Percentiles rank a stretch among this genome's conserved stretches.
phyloP scores from a whole-genome alignment of 2,329 filamentous ascomycete species.

The Byssothecium circinans region DNA sequence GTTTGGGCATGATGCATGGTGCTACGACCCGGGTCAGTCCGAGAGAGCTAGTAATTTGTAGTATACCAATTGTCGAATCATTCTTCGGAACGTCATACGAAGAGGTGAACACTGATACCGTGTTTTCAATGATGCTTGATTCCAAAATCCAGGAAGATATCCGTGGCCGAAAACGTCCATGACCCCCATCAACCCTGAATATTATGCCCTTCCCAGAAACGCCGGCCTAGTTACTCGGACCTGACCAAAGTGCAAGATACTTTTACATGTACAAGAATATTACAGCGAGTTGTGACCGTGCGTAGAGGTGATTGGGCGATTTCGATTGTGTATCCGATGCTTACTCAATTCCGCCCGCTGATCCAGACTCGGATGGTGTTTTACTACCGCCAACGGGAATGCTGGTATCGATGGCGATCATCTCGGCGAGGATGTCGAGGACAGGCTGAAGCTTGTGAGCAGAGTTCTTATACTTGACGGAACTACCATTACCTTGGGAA shows the following conservation, averaged over 20 bases:
- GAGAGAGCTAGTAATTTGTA: conserved; percentile 33
- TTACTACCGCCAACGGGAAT: conserved; percentile 46
- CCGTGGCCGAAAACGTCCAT: conserved; percentile 29
- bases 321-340: conserved; percentile 16
- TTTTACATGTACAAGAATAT: conserved; percentile 42
- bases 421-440: conserved; percentile 93
- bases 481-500: conserved; percentile 71
- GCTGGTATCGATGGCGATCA: conserved; percentile 88
- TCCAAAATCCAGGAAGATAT: background rate
- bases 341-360: conserved; percentile 39
- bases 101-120: background rate
- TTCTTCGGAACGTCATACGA: conserved; percentile 5
- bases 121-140: background rate
- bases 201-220: conserved; percentile 27
- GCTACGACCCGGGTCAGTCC: conserved; percentile 12
- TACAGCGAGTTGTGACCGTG: conserved; percentile 30
- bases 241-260: conserved; percentile 20
- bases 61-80: conserved; percentile 30
- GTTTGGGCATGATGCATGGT: conserved; percentile 31
- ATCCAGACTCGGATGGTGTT: conserved; percentile 40
- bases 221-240: conserved; percentile 23
- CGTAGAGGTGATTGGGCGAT: conserved; percentile 16
- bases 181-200: conserved; percentile 11
- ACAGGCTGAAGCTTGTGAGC: conserved; percentile 64
- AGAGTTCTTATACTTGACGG: background rate